These are phyloP conservation scores for Barnettozyma siamensis DNA, from an alignment of 805 yeast genomes.

Conservation along the genomic window DNA sequence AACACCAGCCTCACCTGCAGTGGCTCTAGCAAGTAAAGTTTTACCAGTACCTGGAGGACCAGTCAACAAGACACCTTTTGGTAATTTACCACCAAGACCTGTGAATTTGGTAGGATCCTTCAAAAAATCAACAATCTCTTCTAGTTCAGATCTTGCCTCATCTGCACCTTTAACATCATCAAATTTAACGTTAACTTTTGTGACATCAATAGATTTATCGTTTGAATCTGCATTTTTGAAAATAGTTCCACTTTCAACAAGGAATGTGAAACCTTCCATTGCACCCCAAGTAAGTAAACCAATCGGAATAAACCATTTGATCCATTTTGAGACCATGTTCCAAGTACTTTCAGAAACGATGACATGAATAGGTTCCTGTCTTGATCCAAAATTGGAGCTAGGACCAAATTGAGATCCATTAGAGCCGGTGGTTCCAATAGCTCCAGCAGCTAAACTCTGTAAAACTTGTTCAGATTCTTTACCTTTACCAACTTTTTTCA, in stretches of 20 bases:
- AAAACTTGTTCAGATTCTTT: conserved; percentile 72
- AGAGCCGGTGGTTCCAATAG: conserved; percentile 12
- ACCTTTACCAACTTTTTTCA: conserved; percentile 68
- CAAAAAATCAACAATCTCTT: conserved; percentile 95
- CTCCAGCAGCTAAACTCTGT: conserved; percentile 35
- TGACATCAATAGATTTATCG: conserved; percentile 77
- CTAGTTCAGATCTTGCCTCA: conserved; percentile 95
- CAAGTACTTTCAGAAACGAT: conserved; percentile 80
- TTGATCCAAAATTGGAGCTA: conserved; percentile 47
- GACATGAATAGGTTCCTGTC: conserved; percentile 88
- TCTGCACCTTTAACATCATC: conserved; percentile 96
- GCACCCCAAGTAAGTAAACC: conserved; percentile 77
- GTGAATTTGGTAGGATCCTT: conserved; percentile 96
- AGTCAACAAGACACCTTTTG: conserved; percentile 92
- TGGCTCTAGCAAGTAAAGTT: conserved; percentile 92
- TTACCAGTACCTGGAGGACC: conserved; percentile 99
- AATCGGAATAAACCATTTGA: conserved; percentile 80
- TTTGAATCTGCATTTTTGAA: conserved; percentile 66
- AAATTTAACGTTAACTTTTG: conserved; percentile 81
- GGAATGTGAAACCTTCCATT: conserved; percentile 68
- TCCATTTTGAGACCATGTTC: conserved; percentile 76
- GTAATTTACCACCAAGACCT: conserved; percentile 93
- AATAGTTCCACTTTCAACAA: conserved; percentile 79
- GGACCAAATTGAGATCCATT: conserved; percentile 22
- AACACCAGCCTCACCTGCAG: conserved; percentile 99